phyloP scores from a whole-genome alignment of 2,329 filamentous ascomycete genomes.

The Neophaeococcomyces aloes region DNA sequence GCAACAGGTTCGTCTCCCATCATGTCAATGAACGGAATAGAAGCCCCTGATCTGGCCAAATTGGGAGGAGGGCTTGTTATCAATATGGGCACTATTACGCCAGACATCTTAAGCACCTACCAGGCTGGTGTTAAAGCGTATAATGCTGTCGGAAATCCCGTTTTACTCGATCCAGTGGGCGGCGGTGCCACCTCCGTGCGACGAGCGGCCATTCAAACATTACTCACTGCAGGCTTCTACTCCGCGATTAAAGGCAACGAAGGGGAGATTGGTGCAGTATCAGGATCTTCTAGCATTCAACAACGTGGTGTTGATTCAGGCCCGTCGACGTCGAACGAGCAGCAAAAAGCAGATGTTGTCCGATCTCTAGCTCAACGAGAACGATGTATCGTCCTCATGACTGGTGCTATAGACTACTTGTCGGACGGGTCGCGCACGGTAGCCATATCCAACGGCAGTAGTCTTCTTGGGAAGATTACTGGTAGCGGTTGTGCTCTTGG shows the following conservation, averaged over 20 bases:
- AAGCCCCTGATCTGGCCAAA: slow-evolving; percentile 68
- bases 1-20: slow-evolving; percentile 75
- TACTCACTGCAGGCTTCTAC: slow-evolving; percentile 66
- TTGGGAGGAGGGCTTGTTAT: slow-evolving; percentile 72
- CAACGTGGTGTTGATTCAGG: slow-evolving; percentile 81
- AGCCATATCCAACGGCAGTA: slow-evolving; percentile 66
- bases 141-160: slow-evolving; percentile 62
- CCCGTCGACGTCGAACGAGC: slow-evolving; percentile 41
- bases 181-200: slow-evolving; percentile 72
- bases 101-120: slow-evolving; percentile 62
- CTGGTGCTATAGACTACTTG: slow-evolving; percentile 65
- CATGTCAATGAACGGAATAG: slow-evolving; percentile 79
- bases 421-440: slow-evolving; percentile 62
- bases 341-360: slow-evolving; percentile 54
- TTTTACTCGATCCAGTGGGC: slow-evolving; percentile 83
- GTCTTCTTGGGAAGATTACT: slow-evolving; percentile 37
- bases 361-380: slow-evolving; percentile 56
- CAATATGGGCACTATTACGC: slow-evolving; percentile 89
- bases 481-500: slow-evolving; percentile 76
- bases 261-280: slow-evolving; percentile 68
- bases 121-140: slow-evolving; percentile 66
- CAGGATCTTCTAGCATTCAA: slow-evolving; percentile 45
- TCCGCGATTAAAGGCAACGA: slow-evolving; percentile 92
- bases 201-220: slow-evolving; percentile 56
- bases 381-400: slow-evolving; percentile 67